Conservation (phyloP, 2,329 filamentous ascomycete genomes). For the Aspergillus pseudoglaucus region DNA sequence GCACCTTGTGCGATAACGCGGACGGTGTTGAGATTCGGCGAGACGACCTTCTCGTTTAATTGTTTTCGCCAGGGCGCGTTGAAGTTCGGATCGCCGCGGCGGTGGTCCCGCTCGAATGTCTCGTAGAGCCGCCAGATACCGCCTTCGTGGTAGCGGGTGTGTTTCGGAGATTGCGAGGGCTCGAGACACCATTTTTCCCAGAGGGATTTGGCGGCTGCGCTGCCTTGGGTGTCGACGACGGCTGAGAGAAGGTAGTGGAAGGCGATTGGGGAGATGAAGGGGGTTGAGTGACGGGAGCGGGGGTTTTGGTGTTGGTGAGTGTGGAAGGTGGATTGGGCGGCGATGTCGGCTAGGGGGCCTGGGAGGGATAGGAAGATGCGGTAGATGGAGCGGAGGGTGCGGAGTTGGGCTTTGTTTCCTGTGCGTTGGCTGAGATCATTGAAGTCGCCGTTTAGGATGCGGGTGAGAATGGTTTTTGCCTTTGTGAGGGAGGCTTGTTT, state of each 20-base stretch:
- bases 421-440: slow-evolving; percentile 15
- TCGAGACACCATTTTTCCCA: slow-evolving; percentile 44
- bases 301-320: slow-evolving; percentile 5
- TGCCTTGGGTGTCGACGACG: slow-evolving; percentile 47
- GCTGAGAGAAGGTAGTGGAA: slow-evolving; percentile 51
- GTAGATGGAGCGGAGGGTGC: slow-evolving; percentile 22
- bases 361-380: slow-evolving; percentile 26
- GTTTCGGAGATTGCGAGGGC: slow-evolving; percentile 10
- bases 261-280: slow-evolving; percentile 29
- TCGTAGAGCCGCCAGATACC: slow-evolving; percentile 22
- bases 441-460: slow-evolving; percentile 30
- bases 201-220: slow-evolving; percentile 41
- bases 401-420: slow-evolving; percentile 21
- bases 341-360: slow-evolving; percentile 24
- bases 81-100: slow-evolving; percentile 20
- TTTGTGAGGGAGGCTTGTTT: slow-evolving; percentile 13
- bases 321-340: slow-evolving; percentile 6
- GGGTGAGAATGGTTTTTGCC: slow-evolving; percentile 27
- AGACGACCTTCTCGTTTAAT: slow-evolving; percentile 20
- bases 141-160: slow-evolving; percentile 18
- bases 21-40: slow-evolving; percentile 30
- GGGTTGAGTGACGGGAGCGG: slow-evolving; percentile 13
- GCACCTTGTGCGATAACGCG: slow-evolving; percentile 32
- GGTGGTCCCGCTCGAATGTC: slow-evolving; percentile 14
- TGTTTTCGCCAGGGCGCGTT: slow-evolving; percentile 18